These are phyloP conservation scores for Penicillium malachiteum DNA, from an alignment of 495 filamentous ascomycete species.

Conservation along the genomic window DNA sequence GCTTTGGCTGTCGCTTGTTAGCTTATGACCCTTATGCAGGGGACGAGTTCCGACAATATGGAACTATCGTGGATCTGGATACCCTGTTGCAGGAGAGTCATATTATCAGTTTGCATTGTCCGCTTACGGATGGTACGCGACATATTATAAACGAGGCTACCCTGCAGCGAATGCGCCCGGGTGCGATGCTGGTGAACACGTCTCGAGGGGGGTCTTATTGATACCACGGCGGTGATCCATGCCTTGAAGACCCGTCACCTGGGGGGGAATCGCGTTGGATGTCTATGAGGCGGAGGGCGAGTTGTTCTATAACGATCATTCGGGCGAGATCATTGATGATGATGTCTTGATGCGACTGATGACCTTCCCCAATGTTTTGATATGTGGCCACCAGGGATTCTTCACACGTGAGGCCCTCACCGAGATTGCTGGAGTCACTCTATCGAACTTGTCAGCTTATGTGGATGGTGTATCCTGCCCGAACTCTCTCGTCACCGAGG, in stretches of 20 bases:
- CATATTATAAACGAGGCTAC: slow-evolving; percentile 60
- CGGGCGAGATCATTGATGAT: slow-evolving; percentile 65
- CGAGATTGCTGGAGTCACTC: slow-evolving; percentile 62
- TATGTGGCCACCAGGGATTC: slow-evolving; percentile 70
- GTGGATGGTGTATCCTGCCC: slow-evolving; percentile 22
- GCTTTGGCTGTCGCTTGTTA: slow-evolving; percentile 62
- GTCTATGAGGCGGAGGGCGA: slow-evolving; percentile 77
- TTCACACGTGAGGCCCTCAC: slow-evolving; percentile 65
- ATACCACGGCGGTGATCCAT: slow-evolving; percentile 57
- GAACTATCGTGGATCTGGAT: slow-evolving; percentile 54
- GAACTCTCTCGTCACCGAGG: slow-evolving; percentile 37
- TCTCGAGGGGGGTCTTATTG: slow-evolving; percentile 63
- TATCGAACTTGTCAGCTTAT: slow-evolving; percentile 51
- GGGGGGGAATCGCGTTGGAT: slow-evolving; percentile 74
- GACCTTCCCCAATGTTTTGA: slow-evolving; percentile 68
- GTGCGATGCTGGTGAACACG: slow-evolving; percentile 64
- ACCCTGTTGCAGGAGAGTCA: slow-evolving; percentile 54
- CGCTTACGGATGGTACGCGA: slow-evolving; percentile 56
- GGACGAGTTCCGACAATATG: slow-evolving; percentile 48
- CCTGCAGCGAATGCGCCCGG: slow-evolving; percentile 55
- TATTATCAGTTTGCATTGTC: slow-evolving; percentile 65
- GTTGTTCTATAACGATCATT: slow-evolving; percentile 66
- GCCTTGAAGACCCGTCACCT: slow-evolving; percentile 61
- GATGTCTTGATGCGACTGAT: slow-evolving; percentile 66
- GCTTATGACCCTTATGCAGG: slow-evolving; percentile 56